These are phyloP conservation scores for Apiotrichum domesticum DNA, from an alignment of 1,284 basidiomycete species.

Conservation along the genomic window DNA sequence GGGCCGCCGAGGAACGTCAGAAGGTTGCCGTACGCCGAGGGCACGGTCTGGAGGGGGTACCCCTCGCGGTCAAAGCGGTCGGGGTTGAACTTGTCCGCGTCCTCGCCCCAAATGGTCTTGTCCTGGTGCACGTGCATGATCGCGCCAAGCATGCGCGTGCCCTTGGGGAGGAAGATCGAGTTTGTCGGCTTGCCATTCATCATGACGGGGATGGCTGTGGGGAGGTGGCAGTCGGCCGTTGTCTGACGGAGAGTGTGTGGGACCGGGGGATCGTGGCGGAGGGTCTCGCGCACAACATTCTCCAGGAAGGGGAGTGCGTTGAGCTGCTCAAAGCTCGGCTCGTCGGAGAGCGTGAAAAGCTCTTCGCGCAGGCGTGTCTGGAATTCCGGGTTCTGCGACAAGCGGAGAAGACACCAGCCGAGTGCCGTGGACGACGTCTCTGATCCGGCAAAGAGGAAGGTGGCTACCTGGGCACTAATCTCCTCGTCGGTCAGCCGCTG, in stretches of 20 bases:
- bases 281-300: constrained; percentile 60
- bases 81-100: constrained; percentile 58
- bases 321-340: constrained; percentile 40
- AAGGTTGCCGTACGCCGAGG: constrained; percentile 59
- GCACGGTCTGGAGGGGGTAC: constrained; percentile 44
- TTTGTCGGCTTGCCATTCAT: constrained; percentile 46
- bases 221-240: constrained; percentile 57
- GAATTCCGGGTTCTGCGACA: constrained; percentile 54
- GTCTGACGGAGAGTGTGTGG: constrained; percentile 45
- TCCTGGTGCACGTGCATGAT: constrained; percentile 61
- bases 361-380: constrained; percentile 58
- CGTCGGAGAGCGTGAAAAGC: constrained; percentile 39
- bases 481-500: constrained; percentile 61
- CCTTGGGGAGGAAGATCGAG: constrained; percentile 32
- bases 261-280: constrained; percentile 62
- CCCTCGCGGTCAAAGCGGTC: constrained; percentile 24
- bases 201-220: constrained; percentile 50
- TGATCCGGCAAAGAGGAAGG: constrained; percentile 60
- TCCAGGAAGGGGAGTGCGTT: constrained; percentile 55
- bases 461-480: constrained; percentile 67
- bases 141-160: constrained; percentile 50
- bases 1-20: constrained; percentile 63
- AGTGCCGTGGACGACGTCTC: constrained; percentile 68
- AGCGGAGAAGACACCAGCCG: constrained; percentile 65
- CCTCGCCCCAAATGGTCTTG: constrained; percentile 59